Evolutionary conservation across 2,329 filamentous ascomycete species (phyloP), one percentile per base, ranked within the genome.

Genomic region (Ophiobolus disseminans): DNA sequence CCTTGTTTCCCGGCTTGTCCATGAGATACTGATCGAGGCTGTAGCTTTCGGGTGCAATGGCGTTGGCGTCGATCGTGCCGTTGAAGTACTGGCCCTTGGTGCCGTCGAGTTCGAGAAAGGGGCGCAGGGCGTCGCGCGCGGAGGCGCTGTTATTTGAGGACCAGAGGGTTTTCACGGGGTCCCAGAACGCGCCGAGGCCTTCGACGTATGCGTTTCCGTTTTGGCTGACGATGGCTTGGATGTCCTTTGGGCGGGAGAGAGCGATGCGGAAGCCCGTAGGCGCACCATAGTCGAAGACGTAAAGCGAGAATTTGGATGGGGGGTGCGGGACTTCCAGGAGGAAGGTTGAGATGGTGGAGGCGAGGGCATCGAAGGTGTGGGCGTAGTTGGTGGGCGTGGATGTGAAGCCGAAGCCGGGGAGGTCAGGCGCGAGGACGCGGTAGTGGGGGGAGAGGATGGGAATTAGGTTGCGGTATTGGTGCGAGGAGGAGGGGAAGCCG

Each of bases 251-350:
- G 2, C 78, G 72, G 34, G 76, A 55, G 2, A 84, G 73, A 0
- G 82, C 82, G 2, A 86, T 71, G 2, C 82, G 77, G 19, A 85
- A 69, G 1, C 77, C 83, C 0, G 76, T 75, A 0, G 84, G 83
- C 0, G 82, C 81, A 40, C 84, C 84, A 62, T 86, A 86, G 72
- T 86, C 83, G 63, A 86, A 86, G 53, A 86, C 77, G 65, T 85
- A 87, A 21, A 84, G 66, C 11, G 79, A 76, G 67, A 80, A 85
- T 23, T 74, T 76, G 11, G 59, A 51, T 11, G 58, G 57, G 26
- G 85, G 72, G 3, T 69, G 50, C 2, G 57, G 56, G 7, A 86
- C 68, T 1, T 73, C 70, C 26, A 78, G 73, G 10, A 84, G 64
- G 58, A 85, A 84, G 5, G 74, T 74, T 8, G 70, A 71, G 26